phyloP scores from a whole-genome alignment of 2,329 filamentous ascomycete species.

The Chalaropsis thielavioides region DNA sequence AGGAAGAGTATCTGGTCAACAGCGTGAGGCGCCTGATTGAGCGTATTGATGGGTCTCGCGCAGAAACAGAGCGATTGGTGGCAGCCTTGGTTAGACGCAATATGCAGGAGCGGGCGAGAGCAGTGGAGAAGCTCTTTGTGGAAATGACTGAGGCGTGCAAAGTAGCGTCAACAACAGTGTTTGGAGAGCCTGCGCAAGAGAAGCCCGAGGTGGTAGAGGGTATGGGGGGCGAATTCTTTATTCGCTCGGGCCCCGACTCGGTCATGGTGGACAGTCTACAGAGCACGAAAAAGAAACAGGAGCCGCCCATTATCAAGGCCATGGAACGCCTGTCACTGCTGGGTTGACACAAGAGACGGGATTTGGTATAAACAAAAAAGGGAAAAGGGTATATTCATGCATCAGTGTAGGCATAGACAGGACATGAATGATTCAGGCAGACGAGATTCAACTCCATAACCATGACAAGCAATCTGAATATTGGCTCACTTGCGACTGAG shows the following conservation, averaged over 20 bases:
- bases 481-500: background rate
- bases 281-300: slow-evolving; percentile 31
- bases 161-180: slow-evolving; percentile 56
- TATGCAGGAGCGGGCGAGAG: slow-evolving; percentile 77
- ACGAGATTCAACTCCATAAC: background rate
- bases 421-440: background rate
- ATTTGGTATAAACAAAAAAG: background rate
- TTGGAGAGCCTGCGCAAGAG: slow-evolving; percentile 25
- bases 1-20: slow-evolving; percentile 92
- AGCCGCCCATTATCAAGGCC: slow-evolving; percentile 34
- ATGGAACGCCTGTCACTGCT: slow-evolving; percentile 38
- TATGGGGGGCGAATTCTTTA: slow-evolving; percentile 21
- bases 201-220: slow-evolving; percentile 20
- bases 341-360: slow-evolving; percentile 26
- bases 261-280: slow-evolving; percentile 38
- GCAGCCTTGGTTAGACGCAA: slow-evolving; percentile 61
- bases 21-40: slow-evolving; percentile 73
- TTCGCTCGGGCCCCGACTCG: slow-evolving; percentile 35
- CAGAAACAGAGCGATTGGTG: slow-evolving; percentile 61
- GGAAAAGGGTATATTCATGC: background rate
- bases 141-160: slow-evolving; percentile 61
- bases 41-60: slow-evolving; percentile 55
- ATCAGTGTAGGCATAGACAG: background rate
- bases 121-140: slow-evolving; percentile 57
- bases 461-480: background rate